Base-by-base conservation (phyloP, 352 stramenopile genomes). In the Phytophthora ohioensis region DNA sequence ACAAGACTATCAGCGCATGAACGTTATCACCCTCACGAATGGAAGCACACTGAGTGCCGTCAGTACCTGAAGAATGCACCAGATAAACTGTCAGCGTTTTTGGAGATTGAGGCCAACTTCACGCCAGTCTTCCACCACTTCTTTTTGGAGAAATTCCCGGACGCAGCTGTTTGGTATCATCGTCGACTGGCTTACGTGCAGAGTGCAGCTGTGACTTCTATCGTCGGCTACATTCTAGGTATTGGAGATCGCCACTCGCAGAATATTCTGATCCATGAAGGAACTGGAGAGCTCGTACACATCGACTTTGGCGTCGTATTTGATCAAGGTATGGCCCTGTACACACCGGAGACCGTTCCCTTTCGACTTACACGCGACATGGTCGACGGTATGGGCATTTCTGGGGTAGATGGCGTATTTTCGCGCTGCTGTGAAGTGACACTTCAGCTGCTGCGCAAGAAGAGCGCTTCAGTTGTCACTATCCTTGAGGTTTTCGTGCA, bases 251-350 rank as follows among this genome's bases (percentile, higher is more conserved):
- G 98, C 5, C 98, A 99, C 64, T 92, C 91, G 30, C 91, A 97
- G 55, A 99, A 99, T 73, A 99, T 99, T 72, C 78, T 99, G 43
- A 94, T 99, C 57, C 94, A 99, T 64, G 86, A 98, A 48, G 92
- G 92, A 39, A 99, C 96, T 2, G 98, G 92, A 10, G 97, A 99
- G 79, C 81, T 99, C 34, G 95, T 99, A 41, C 98, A 99, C 74
- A 99, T 99, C 73, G 98, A 99, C 80, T 99, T 99, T 85, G 98
- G 98, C 9, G 97, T 99, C 46, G 96, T 99, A 10, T 99, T 99
- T 85, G 98, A 99, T 67, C 97, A 99, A 68, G 90, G 88, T 6
- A 94, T 97, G 88, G 87, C 86, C 62, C 75, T 99, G 4, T 90
- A 87, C 58, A 98, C 93, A 21, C 98, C 98, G 2, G 98, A 99